phyloP scores from a whole-genome alignment of 495 filamentous ascomycete species.

The Penicillium cataractarum region DNA sequence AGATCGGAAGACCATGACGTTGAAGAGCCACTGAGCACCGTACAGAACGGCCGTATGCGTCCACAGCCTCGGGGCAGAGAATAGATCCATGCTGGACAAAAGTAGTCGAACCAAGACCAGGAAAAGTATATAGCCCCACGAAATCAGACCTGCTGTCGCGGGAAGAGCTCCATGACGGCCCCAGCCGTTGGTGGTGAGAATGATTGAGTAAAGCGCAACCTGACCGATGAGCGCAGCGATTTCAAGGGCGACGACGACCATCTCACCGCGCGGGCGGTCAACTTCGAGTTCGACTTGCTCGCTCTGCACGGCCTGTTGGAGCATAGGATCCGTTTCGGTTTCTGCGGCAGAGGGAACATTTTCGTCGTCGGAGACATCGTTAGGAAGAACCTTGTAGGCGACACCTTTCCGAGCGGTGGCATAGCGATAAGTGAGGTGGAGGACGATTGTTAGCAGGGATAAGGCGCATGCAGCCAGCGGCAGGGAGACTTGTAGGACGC shows the following conservation, averaged over 20 bases:
- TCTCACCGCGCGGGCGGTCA: constrained; percentile 75
- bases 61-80: constrained; percentile 75
- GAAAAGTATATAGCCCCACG: constrained; percentile 81
- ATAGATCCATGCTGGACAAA: constrained; percentile 66
- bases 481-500: constrained; percentile 82
- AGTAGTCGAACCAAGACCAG: constrained; percentile 74
- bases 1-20: constrained; percentile 78
- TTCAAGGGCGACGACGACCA: constrained; percentile 70
- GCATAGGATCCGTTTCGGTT: constrained; percentile 67
- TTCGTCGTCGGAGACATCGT: constrained; percentile 50
- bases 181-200: constrained; percentile 58
- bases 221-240: constrained; percentile 71
- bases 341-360: constrained; percentile 49
- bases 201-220: constrained; percentile 65
- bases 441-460: constrained; percentile 68
- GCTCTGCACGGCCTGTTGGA: constrained; percentile 65
- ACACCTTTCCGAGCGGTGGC: constrained; percentile 42
- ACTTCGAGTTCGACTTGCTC: constrained; percentile 72
- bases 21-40: constrained; percentile 77
- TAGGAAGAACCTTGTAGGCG: constrained; percentile 39
- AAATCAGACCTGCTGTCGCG: constrained; percentile 64
- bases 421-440: constrained; percentile 56
- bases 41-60: constrained; percentile 93
- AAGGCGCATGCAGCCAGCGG: constrained; percentile 71
- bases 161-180: constrained; percentile 61